Conservation (phyloP, 2,329 filamentous ascomycete species). For the Niveomyces coronatus region DNA sequence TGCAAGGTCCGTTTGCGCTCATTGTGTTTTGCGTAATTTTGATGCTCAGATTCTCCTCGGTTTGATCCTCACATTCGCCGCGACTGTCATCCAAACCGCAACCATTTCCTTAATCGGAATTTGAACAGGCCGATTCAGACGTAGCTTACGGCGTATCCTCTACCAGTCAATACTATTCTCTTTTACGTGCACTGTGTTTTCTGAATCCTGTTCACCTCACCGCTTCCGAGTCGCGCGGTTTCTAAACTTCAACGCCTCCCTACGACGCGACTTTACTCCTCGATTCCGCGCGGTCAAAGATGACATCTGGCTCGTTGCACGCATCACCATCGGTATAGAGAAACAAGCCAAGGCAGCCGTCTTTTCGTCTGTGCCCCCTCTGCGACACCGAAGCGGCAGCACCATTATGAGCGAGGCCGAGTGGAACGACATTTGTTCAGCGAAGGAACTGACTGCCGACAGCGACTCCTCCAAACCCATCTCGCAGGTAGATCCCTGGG, state of each 20-base stretch:
- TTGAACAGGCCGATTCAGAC: no score
- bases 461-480: not conserved
- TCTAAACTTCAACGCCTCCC: not conserved
- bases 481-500: slow-evolving; percentile 1
- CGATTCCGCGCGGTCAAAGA: not conserved
- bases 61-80: slow-evolving; percentile 4
- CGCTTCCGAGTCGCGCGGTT: not conserved
- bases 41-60: slow-evolving; percentile 8
- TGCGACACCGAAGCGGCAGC: not conserved
- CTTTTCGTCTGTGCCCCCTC: not conserved
- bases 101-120: no score
- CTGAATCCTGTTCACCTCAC: not conserved
- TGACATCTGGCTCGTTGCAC: not conserved
- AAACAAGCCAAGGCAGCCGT: not conserved
- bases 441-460: not conserved
- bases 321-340: no score
- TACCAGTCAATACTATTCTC: no score
- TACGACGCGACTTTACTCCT: no score
- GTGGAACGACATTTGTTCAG: not conserved
- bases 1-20: slow-evolving; percentile 3
- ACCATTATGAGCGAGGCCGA: slow-evolving; percentile 6
- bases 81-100: no score
- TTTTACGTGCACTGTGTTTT: not conserved
- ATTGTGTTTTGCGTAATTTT: not conserved
- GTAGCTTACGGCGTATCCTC: no score